Evolutionary conservation across 106 monocot species (phyloP).

Genomic region (Dendrobium huoshanense): DNA sequence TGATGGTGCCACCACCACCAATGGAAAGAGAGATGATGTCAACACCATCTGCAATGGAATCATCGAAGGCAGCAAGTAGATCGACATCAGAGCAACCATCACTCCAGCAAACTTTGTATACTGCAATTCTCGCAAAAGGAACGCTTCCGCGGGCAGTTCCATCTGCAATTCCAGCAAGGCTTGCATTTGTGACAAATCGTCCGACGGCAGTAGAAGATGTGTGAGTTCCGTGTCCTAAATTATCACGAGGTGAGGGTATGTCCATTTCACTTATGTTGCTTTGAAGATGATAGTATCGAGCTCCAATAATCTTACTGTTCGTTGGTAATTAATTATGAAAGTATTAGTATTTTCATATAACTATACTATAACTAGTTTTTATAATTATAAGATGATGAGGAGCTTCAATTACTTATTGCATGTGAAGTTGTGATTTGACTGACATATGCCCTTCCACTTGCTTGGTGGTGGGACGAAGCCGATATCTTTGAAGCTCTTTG

Average conservation of each 20-base stretch:
- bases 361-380: too few relatives aligned
- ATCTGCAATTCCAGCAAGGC: constrained; percentile 18
- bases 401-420: constrained; percentile 29
- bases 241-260: constrained; percentile 12
- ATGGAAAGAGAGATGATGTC: constrained; percentile 37
- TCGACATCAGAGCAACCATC: constrained; percentile 15
- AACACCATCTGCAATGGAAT: constrained; percentile 35
- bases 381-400: too few relatives aligned
- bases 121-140: constrained; percentile 22
- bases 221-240: constrained; percentile 35
- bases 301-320: constrained; percentile 11
- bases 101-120: constrained; percentile 31
- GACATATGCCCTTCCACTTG: constrained; percentile 34
- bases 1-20: neutral
- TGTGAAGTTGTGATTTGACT: constrained; percentile 16
- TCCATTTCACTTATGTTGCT: neutral
- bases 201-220: constrained; percentile 28
- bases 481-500: constrained; percentile 27
- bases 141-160: constrained; percentile 26
- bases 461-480: constrained; percentile 27
- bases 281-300: constrained; percentile 13
- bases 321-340: neutral
- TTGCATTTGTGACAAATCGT: neutral
- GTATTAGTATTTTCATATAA: too few relatives aligned
- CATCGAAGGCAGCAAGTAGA: constrained; percentile 31